Evolutionary conservation across 2,329 filamentous ascomycete genomes (phyloP), one percentile per base, ranked within the genome.

Genomic region (Ophiognomonia clavigignenti-juglandacearum): DNA sequence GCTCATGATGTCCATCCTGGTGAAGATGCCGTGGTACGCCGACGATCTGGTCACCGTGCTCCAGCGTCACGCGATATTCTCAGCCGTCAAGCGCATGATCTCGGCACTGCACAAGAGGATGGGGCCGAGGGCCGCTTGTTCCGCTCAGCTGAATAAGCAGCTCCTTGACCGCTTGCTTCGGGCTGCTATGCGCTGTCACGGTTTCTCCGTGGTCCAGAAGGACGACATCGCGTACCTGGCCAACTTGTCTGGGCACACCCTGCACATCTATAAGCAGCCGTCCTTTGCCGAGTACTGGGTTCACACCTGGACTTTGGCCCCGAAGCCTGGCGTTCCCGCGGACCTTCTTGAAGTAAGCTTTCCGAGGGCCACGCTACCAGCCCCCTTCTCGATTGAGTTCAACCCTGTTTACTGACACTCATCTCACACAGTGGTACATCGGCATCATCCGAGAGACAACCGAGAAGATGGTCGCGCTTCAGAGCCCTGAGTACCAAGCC

Each of bases 11-110:
- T 82, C 78, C 59, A 83, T 77, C 1, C 59, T 82, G 31, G 74
- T 72, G 50, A 80, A 85, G 67, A 72, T 82, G 36, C 82, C 82
- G 0, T 86, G 82, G 82, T 71, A 77, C 50, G 70, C 72, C 59
- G 70, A 79, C 1, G 63, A 77, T 3, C 55, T 69, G 44, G 78
- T 85, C 64, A 84, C 77, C 7, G 65, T 84, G 39, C 64, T 68
- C 46, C 74, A 85, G 60, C 77, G 81, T 1, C 63, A 73, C 36
- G 62, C 69, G 7, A 64, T 84, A 22, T 81, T 73, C 56, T 65
- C 72, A 10, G 66, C 76, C 0, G 73, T 76, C 2, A 58, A 69
- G 31, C 66, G 72, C 48, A 67, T 85, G 24, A 59, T 82, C 26
- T 59, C 59, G 0, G 60, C 73, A 1, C 68, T 85, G 1, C 55